Evolutionary conservation across 192 early-diverging fungal genomes (phyloP), one percentile per base, ranked within the genome.

Genomic region (Spizellomyces sp.): DNA sequence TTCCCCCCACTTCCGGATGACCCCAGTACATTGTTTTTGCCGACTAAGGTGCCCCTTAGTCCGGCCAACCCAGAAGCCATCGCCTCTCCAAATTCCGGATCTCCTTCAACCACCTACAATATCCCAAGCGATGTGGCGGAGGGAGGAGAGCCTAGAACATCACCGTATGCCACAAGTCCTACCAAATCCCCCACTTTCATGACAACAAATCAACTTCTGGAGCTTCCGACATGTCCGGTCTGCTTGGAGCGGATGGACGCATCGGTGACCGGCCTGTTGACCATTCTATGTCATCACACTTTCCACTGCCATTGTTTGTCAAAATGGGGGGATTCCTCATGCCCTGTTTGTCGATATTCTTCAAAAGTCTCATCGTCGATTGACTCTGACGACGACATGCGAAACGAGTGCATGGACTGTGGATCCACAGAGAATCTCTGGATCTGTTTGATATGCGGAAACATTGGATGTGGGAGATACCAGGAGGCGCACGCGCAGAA

Each of bases 361-460:
- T 88, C 91, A 67, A 84, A 88, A 42, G 47, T 52, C 61, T n/a
- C 41, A 5, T 21, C 48, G 8, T 42, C 58, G 6, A 8, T 21
- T 27, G 70, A 27, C 6, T 70, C 78, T 0, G 64, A 79, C 21
- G 73, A 66, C 14, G 80, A 79, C 56, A 60, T 52, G n/a, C 63
- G 45, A 42, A 89, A 85, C 75, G 81, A 81, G 67, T 99, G 96
- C 74, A 79, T 81, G 42, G 81, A 85, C 10, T 99, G 96, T 74
- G 82, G 84, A n/a, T 81, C 89, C 8, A 86, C 75, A 4, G 86
- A 89, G 54, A 91, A 91, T 63, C 81, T 99, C 52, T 99, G 97
- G 97, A 96, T 98, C 47, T 99, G 97, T 69, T 80, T 99, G 52
- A 90, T 99, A 36, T 99, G 97, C 77, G 96, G 94, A 1, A 89